Evolutionary conservation across 805 yeast genomes (phyloP), one percentile per base, ranked within the genome.

Genomic region (Teunomyces kruisii): DNA sequence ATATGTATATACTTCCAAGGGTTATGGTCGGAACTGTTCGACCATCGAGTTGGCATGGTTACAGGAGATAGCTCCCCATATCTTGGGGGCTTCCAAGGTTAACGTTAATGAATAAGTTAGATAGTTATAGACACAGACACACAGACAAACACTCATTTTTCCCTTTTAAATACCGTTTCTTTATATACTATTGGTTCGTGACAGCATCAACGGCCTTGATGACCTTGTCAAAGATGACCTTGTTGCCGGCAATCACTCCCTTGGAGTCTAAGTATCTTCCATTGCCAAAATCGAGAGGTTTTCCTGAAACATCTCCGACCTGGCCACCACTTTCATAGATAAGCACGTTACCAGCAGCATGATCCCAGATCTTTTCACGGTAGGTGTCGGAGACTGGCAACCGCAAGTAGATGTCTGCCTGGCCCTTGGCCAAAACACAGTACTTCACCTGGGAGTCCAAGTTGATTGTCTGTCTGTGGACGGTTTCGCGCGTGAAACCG

Each of bases 321-420:
- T 72, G 63, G 6, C 99, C 99, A 35, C 97, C 97, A 55, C 95
- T 86, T 65, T 95, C 99, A 29, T 78, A 75, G 38, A 95, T 83
- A 49, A 94, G 76, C 10, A 92, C 74, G 57, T 86, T 85, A 3
- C 99, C 99, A 1, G 97, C 95, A 14, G 98, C 98, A 64, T 94
- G 99, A 67, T 94, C 99, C 98, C 99, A 94, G 48, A 94, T 90
- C 67, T 94, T 94, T 63, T 94, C 99, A 56, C 88, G 78, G 63
- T 91, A 94, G 2, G 78, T 67, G 42, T 81, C 73, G 52, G 77
- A 81, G 38, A 84, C 80, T 10, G 99, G 99, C 47, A 95, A 69
- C 54, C 99, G 83, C 49, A 94, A 72, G 57, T 95, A 94, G 10
- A 94, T 78, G 56, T 94, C 97, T 3, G 97, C 98, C 45, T 86